A percentile compares a stretch with the other conserved stretches of the same genome.
Conservation (phyloP, 805 yeast species). For the Lachancea sp. region DNA sequence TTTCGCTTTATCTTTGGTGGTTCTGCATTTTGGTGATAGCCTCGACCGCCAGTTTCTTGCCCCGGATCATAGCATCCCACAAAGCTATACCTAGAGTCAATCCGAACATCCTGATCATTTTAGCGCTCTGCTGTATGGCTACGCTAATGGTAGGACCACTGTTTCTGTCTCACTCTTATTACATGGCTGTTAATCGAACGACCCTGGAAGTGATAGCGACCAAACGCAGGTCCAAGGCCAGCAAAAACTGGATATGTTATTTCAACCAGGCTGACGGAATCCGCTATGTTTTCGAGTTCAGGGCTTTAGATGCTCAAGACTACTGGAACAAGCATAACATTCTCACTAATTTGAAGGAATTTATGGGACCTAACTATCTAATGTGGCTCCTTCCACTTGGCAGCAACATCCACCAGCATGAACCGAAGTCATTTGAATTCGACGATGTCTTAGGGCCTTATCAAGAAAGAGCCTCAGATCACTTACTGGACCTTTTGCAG, state of each 20-base stretch:
- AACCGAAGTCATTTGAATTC: slow-evolving; percentile 7
- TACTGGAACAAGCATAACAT: slow-evolving; percentile 23
- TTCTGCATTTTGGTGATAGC: slow-evolving; percentile 38
- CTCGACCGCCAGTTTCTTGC: slow-evolving; percentile 33
- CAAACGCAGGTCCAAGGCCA: slow-evolving; percentile 27
- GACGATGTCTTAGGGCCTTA: slow-evolving; percentile 27
- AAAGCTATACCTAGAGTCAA: slow-evolving; percentile 31
- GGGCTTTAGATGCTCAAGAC: slow-evolving; percentile 20
- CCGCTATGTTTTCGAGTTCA: slow-evolving; percentile 40
- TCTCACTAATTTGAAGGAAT: slow-evolving; percentile 24
- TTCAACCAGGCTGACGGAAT: slow-evolving; percentile 28
- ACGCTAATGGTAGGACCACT: slow-evolving; percentile 41
- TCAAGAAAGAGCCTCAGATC: slow-evolving; percentile 19
- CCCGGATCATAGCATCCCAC: slow-evolving; percentile 15
- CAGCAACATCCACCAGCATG: slow-evolving; percentile 9
- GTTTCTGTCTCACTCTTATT: slow-evolving; percentile 38
- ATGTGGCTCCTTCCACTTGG: slow-evolving; percentile 31
- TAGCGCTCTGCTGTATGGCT: slow-evolving; percentile 41
- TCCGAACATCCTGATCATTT: slow-evolving; percentile 45
- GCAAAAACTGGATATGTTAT: slow-evolving; percentile 25
- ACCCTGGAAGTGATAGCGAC: slow-evolving; percentile 52
- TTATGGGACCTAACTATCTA: slow-evolving; percentile 25
- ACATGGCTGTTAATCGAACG: slow-evolving; percentile 44
- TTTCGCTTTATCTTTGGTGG: slow-evolving; percentile 35
- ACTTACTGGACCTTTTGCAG: slow-evolving; percentile 18